These are phyloP conservation scores for Kwoniella sp. DNA, from an alignment of 768 basidiomycete species.

Conservation along the genomic window DNA sequence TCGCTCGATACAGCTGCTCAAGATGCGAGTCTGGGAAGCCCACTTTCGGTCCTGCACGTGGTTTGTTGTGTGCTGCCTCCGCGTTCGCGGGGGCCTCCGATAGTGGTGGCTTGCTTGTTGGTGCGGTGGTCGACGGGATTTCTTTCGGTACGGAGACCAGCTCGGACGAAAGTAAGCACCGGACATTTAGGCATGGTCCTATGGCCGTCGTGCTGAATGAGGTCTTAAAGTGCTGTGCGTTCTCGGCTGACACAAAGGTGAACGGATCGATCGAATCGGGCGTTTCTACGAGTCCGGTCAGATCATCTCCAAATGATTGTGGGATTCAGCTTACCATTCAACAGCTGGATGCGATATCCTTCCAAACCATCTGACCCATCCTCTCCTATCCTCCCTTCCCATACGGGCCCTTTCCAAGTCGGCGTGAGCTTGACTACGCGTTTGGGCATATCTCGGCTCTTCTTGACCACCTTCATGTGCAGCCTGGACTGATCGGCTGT, in stretches of 20 bases:
- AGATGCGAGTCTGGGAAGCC: constrained; percentile 39
- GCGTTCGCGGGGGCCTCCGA: too few species aligned
- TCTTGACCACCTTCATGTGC: constrained; percentile 36
- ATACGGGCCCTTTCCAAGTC: constrained; percentile 74
- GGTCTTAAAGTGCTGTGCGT: constrained; percentile 24
- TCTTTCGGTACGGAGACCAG: background rate
- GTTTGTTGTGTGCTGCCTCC: constrained; percentile 2
- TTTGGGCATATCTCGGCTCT: constrained; percentile 53
- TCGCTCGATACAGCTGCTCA: constrained; percentile 29
- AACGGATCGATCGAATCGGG: constrained; percentile 46
- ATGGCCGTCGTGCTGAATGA: constrained; percentile 26
- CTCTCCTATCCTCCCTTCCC: constrained; percentile 66
- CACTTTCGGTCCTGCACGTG: constrained; percentile 24
- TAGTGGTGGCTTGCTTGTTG: background rate
- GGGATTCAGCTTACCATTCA: constrained; percentile 78
- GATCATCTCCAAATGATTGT: too few species aligned
- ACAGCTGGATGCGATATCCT: constrained; percentile 68
- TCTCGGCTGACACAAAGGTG: constrained; percentile 27
- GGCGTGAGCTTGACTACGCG: constrained; percentile 73
- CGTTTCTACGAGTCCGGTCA: constrained; percentile 28
- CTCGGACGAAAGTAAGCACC: constrained; percentile 24
- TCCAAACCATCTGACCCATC: constrained; percentile 69
- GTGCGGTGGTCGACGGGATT: background rate
- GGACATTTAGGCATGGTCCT: constrained; percentile 17
- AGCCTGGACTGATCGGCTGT: constrained; percentile 15